phyloP scores from a whole-genome alignment of 176 grass and related monocot species.

The Paspalum vaginatum region DNA sequence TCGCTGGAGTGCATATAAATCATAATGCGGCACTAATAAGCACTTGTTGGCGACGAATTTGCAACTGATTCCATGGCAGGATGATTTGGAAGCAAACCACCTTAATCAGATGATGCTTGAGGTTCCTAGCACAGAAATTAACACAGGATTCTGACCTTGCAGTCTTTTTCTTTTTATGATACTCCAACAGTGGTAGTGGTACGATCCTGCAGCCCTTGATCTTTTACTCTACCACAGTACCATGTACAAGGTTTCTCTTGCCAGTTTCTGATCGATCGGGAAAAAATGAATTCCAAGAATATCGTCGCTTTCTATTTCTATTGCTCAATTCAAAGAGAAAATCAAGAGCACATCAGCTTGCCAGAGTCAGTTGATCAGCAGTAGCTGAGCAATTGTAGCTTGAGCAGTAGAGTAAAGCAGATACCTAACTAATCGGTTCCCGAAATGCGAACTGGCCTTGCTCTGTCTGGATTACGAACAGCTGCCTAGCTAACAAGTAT shows the following conservation, averaged over 20 bases:
- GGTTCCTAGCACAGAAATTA: neutral
- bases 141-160: neutral
- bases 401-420: neutral
- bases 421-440: neutral
- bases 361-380: neutral
- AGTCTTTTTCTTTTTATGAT: neutral
- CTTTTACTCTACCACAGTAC: neutral
- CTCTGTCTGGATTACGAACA: neutral
- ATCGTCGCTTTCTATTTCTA: neutral
- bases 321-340: neutral
- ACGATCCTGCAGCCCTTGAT: neutral
- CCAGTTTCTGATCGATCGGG: neutral
- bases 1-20: neutral
- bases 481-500: neutral
- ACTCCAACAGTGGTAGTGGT: neutral
- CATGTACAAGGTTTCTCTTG: neutral
- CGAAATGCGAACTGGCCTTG: neutral
- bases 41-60: neutral
- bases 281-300: neutral
- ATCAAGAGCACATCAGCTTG: neutral
- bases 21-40: neutral
- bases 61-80: neutral
- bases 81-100: neutral
- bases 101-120: neutral
- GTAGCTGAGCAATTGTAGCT: neutral